A percentile compares a stretch with the other conserved stretches of the same genome.
Conservation (phyloP, 139 green algal genomes). For the Chlorella sp. region DNA sequence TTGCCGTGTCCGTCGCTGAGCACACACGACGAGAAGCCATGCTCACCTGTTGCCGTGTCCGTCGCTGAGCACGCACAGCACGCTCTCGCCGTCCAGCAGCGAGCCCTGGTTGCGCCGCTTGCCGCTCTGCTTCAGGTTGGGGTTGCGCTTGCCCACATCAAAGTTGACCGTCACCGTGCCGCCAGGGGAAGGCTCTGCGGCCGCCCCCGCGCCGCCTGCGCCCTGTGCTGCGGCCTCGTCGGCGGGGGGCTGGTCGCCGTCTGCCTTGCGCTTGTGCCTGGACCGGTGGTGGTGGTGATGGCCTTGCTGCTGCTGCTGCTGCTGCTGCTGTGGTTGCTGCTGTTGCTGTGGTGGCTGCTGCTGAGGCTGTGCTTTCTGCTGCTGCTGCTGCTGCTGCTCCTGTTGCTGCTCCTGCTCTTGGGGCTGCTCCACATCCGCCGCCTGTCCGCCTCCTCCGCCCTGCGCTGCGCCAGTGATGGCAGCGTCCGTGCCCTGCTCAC, state of each 20-base stretch:
- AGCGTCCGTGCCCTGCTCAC: no score
- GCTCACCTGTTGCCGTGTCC: background rate
- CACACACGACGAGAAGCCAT: no score
- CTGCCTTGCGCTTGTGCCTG: background rate
- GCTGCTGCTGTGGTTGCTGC: background rate
- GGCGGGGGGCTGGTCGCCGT: background rate
- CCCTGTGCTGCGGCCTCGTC: no score
- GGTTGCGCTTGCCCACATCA: constrained; percentile 2
- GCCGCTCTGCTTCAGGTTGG: constrained; percentile 4
- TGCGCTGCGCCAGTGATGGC: no score
- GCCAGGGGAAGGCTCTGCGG: no score
- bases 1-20: background rate
- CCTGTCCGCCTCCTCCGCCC: no score
- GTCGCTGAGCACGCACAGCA: constrained; percentile 3
- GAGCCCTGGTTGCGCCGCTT: constrained; percentile 2
- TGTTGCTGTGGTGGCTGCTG: background rate
- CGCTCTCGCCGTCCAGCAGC: background rate
- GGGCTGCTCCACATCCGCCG: no score
- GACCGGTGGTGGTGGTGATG: background rate
- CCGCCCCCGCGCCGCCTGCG: no score
- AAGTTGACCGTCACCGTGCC: background rate
- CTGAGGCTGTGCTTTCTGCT: background rate
- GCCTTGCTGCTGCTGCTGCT: background rate
- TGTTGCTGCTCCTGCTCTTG: background rate
- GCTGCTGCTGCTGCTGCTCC: no score